Evolutionary conservation across 164 flowering plant genomes (phyloP).

Genomic region (Vitis rupestris): DNA sequence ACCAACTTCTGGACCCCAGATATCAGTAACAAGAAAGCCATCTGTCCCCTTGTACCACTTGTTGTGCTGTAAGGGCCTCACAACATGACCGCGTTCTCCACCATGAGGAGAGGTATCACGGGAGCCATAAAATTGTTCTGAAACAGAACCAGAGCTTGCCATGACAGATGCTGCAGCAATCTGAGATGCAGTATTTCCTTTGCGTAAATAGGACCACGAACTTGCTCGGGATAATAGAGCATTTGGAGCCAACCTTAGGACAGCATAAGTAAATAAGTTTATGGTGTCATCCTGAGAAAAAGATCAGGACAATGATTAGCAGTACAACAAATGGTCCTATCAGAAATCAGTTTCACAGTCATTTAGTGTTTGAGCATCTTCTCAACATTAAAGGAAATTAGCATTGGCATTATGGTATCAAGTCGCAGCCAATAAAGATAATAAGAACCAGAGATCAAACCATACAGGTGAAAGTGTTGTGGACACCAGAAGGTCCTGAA

Average conservation of each 20-base stretch:
- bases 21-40: constrained; percentile 80
- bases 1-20: constrained; percentile 64
- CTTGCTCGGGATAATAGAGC: constrained; percentile 63
- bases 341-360: neutral
- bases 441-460: constrained; percentile 16
- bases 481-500: constrained; percentile 95
- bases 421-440: no score
- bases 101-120: constrained; percentile 44
- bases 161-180: constrained; percentile 35
- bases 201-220: constrained; percentile 87
- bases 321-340: neutral
- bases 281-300: constrained; percentile 79
- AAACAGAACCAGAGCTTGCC: constrained; percentile 30
- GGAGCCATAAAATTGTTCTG: constrained; percentile 45
- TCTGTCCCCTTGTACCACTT: constrained; percentile 93
- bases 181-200: constrained; percentile 49
- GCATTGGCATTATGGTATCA: neutral
- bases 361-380: neutral
- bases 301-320: constrained; percentile 11
- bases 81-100: constrained; percentile 36
- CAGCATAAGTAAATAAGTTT: constrained; percentile 77
- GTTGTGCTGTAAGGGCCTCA: constrained; percentile 70
- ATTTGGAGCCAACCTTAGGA: constrained; percentile 72
- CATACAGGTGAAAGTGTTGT: constrained; percentile 92
- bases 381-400: neutral